These are phyloP conservation scores for Cephalotrichum gorgonifer DNA, from an alignment of 2,329 filamentous ascomycete species.

Conservation along the genomic window DNA sequence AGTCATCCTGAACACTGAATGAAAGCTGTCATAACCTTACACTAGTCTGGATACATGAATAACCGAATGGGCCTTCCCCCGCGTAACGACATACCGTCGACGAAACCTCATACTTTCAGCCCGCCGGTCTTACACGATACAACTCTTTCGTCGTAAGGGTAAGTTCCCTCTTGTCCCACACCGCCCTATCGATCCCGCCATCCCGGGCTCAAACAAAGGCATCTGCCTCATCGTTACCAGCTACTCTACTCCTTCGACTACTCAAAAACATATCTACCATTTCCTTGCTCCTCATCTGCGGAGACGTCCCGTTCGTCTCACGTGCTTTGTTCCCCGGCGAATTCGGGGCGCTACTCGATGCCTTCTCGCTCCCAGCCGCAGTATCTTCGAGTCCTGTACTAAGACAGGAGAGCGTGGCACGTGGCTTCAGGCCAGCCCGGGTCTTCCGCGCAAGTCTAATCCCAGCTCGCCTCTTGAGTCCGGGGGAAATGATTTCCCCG, in stretches of 20 bases:
- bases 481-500: background rate
- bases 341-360: background rate
- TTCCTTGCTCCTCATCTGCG: conserved; percentile 30
- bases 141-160: too few species aligned
- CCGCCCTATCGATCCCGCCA: background rate
- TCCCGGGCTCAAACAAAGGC: conserved; percentile 17
- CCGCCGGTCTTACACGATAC: too few species aligned
- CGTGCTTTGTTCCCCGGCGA: background rate
- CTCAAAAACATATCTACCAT: conserved; percentile 47
- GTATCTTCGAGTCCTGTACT: background rate
- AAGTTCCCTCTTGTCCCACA: too few species aligned
- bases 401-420: background rate
- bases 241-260: conserved; percentile 31
- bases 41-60: background rate
- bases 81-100: background rate
- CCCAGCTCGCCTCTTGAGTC: background rate
- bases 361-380: background rate
- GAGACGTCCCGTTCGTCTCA: background rate
- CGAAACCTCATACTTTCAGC: too few species aligned
- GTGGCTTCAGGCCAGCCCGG: conserved; percentile 6
- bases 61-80: background rate
- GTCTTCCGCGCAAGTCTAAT: conserved; percentile 8
- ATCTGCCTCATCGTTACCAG: conserved; percentile 23
- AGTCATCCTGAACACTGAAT: too few species aligned
- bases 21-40: background rate